Percentiles rank a stretch among this genome's conserved stretches.
These are phyloP conservation scores for Cytospora chrysosperma DNA, from an alignment of 2,329 filamentous ascomycete species.

Conservation along the genomic window DNA sequence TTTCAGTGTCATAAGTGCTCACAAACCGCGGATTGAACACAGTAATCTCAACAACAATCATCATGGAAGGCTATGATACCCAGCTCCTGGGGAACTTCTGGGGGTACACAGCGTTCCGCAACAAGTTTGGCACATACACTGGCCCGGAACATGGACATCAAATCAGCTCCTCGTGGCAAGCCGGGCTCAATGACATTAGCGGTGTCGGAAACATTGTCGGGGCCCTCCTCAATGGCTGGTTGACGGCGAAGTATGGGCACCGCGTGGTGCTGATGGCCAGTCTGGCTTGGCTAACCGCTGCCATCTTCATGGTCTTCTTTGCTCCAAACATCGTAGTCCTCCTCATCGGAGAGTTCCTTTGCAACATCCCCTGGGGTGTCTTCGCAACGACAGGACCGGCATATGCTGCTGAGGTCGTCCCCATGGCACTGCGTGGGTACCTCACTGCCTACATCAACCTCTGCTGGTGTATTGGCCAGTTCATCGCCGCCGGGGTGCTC, in stretches of 20 bases:
- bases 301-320: conserved; percentile 51
- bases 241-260: conserved; percentile 43
- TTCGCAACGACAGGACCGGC: conserved; percentile 44
- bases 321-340: conserved; percentile 43
- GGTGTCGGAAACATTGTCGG: conserved; percentile 39
- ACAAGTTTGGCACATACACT: conserved; percentile 41
- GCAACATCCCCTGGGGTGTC: conserved; percentile 46
- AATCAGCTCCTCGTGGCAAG: conserved; percentile 52
- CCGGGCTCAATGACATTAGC: conserved; percentile 41
- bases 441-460: conserved; percentile 32
- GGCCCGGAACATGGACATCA: conserved; percentile 40
- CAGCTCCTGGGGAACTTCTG: conserved; percentile 48
- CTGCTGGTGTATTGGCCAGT: conserved; percentile 30
- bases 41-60: conserved; percentile 46
- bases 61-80: conserved; percentile 53
- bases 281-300: conserved; percentile 41
- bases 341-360: conserved; percentile 47
- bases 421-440: conserved; percentile 30
- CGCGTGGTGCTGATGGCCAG: conserved; percentile 43
- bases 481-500: conserved; percentile 29
- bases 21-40: background rate
- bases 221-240: conserved; percentile 42
- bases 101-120: conserved; percentile 41
- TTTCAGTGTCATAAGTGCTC: background rate
- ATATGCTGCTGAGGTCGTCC: conserved; percentile 32